Conservation (phyloP, 2,329 filamentous ascomycete genomes). For the Byssothecium circinans region DNA sequence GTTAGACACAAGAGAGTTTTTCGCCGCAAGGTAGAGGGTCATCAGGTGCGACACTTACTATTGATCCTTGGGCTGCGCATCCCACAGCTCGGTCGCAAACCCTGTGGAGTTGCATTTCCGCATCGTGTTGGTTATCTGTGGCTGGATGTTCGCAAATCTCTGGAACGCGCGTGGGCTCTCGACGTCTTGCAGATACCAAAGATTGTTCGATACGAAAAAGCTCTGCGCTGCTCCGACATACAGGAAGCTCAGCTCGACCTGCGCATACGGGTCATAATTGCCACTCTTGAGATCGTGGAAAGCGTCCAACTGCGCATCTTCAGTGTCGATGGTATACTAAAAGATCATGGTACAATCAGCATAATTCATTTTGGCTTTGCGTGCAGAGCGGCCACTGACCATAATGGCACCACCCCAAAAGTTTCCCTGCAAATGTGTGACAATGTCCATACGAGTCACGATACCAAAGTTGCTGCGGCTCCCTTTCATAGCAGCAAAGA, state of each 20-base stretch:
- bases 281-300: neutral
- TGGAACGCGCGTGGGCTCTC: neutral
- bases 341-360: neutral
- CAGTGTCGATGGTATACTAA: neutral
- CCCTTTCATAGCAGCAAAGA: too few relatives aligned
- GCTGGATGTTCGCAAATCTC: neutral
- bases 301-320: neutral
- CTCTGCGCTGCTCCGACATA: neutral
- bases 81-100: neutral
- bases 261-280: neutral
- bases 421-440: neutral
- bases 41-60: neutral
- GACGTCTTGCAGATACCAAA: neutral
- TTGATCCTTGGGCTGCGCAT: neutral
- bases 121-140: neutral
- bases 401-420: constrained; percentile 30
- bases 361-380: neutral
- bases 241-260: constrained; percentile 1
- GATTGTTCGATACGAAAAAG: neutral
- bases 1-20: neutral
- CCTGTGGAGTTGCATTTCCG: neutral
- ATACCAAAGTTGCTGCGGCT: constrained; percentile 28
- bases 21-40: neutral
- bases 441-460: constrained; percentile 25
- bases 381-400: neutral